Base-by-base conservation (phyloP, 2,329 filamentous ascomycete species). In the Xylariaceae sp. region DNA sequence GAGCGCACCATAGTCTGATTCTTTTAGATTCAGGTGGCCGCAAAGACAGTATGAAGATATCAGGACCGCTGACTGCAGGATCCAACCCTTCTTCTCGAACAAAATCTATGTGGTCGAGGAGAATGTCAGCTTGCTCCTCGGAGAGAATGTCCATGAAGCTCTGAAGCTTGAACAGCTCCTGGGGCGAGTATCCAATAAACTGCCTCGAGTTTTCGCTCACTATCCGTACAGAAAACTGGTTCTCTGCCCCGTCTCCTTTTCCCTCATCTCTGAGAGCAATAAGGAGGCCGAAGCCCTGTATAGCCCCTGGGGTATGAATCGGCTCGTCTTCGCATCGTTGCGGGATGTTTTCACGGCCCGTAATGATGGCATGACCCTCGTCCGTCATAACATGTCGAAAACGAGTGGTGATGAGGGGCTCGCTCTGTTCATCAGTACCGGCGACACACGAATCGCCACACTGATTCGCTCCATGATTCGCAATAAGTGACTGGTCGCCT, bases 281-380 rank as follows among this genome's bases (percentile, higher is more conserved):
- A 23, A 96, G 76, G 3, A 89, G 78, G 1, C 92, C 92, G 66
- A 96, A 96, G 1, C 83, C 80, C 71, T 96, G 92, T 0, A 92
- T 76, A 1, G 89, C 89, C 39, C 91, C 91, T 0, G 92, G 92
- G 1, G 91, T 88, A 65, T 93, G 90, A 30, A 96, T 96, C 0
- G 92, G 91, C 68, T 96, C 92, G 68, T 96, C 92, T 72, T 96
- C 92, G 69, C 92, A 96, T 55, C 85, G 82, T 70, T 95, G 89
- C 50, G 94, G 75, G 0, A 81, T 83, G 1, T 85, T 87, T 56
- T 90, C 86, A 57, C 88, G 82, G 4, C 91, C 91, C 0, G 90
- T 94, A 56, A 96, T 89, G 35, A 96, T 83, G 30, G 88, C 85
- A 74, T 96, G 90, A 0, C 91, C 91, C 13, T 86, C 88, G 1